phyloP scores from a whole-genome alignment of 2,329 filamentous ascomycete genomes.

The Botrytis cinerea region DNA sequence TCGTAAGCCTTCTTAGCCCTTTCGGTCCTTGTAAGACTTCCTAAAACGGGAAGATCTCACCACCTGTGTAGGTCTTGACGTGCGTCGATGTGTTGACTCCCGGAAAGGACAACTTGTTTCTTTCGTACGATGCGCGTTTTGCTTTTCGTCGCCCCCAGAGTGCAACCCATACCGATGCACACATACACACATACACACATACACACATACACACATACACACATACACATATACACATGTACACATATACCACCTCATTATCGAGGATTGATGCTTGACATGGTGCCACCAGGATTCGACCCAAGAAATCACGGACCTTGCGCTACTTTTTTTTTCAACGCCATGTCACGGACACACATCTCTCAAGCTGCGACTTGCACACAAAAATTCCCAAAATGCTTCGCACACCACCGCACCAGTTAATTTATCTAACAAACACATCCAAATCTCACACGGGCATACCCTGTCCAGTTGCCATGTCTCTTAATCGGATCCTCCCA shows the following conservation, averaged over 20 bases:
- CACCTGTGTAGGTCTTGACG: neutral
- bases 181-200: neutral
- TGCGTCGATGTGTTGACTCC: neutral
- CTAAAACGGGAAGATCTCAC: neutral
- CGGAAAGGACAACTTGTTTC: neutral
- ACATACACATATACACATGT: neutral
- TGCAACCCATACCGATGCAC: neutral
- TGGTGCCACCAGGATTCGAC: neutral
- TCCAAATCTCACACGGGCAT: conserved; percentile 13
- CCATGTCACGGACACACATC: conserved; percentile 21
- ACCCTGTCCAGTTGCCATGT: conserved; percentile 23
- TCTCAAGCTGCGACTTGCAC: neutral
- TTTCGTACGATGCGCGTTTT: neutral
- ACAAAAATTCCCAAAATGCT: conserved; percentile 8
- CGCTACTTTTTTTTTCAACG: conserved; percentile 21
- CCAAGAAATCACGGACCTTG: conserved; percentile 24
- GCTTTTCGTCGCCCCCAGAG: neutral
- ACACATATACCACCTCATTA: neutral
- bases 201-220: neutral
- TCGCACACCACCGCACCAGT: conserved; percentile 8
- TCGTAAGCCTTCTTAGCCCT: neutral
- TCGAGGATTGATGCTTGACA: neutral
- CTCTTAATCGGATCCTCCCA: conserved; percentile 13
- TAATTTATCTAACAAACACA: neutral
- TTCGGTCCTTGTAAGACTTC: neutral